Base-by-base conservation (phyloP, 768 basidiomycete species). In the Tulasnella sp. region DNA sequence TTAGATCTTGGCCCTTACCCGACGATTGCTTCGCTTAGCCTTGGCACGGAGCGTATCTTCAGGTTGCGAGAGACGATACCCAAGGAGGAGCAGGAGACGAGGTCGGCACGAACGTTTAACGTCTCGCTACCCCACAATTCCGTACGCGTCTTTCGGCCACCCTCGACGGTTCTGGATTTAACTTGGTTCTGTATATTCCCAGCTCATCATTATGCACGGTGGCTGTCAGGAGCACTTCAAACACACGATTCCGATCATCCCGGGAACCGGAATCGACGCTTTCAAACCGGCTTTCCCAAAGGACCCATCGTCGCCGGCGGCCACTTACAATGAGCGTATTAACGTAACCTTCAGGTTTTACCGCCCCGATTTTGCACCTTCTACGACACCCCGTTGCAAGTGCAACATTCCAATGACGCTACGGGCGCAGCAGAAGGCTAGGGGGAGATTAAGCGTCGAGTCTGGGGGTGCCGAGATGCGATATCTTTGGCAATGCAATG, bases 131-230 rank as follows among this genome's bases (percentile, higher is more conserved):
- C 88, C 18, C 93, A 95, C 81, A 95, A 95, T 81, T 93, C 93
- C 35, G 93, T 93, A 80, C 70, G 88, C 84, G 40, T 11, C 57
- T 18, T 29, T 37, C 32, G 15, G 15, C 46, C 23, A 37, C 77
- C 39, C 70, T 29, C 0, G 48, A 16, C 20, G 18, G 18, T 32
- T 44, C 35, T 73, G 6, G 20, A 79, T 11, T 11, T 48, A 35
- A 74, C 23, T 72, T 77, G 67, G 44, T 55, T 75, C 32, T 32
- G 35, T 51, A 13, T 72, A 77, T 48, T 23, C 73, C 35, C 67
- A 94, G 93, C 86, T 95, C 46, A 87, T 87, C n/a, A 93, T 95
- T 77, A 95, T 95, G 93, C 94, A 95, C 81, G 92, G 93, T 1
- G 89, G 90, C 20, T 91, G 91, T 78, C 93, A 95, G 85, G 93